These are phyloP conservation scores for Leccinum broughii DNA, from an alignment of 768 basidiomycete genomes.

Conservation along the genomic window DNA sequence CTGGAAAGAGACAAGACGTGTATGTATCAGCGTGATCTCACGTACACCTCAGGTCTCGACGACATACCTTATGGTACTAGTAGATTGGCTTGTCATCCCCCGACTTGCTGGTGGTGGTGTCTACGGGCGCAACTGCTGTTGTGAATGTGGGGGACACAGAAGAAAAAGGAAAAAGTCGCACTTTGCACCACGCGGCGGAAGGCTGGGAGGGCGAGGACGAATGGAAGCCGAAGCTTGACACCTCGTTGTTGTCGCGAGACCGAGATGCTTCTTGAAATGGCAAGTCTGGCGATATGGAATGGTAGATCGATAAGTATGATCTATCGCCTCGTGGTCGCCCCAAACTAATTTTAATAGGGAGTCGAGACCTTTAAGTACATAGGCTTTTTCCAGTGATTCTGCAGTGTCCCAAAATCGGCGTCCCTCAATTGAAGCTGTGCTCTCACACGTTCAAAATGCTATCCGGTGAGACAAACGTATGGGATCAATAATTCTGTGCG, in stretches of 20 bases:
- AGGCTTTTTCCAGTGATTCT: neutral
- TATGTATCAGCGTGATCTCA: slow-evolving; percentile 7
- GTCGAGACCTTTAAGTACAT: neutral
- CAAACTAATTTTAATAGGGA: slow-evolving; percentile 2
- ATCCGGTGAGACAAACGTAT: too few species aligned
- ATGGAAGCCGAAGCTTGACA: slow-evolving; percentile 12
- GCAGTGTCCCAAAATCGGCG: too few species aligned
- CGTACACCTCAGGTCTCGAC: neutral
- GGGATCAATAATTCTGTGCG: too few species aligned
- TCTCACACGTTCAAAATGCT: too few species aligned
- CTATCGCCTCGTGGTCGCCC: slow-evolving; percentile 9
- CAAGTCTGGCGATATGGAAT: slow-evolving; percentile 14
- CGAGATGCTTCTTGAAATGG: slow-evolving; percentile 23
- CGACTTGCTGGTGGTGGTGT: neutral
- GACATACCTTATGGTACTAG: neutral
- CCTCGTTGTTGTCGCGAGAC: slow-evolving; percentile 27
- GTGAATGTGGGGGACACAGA: neutral
- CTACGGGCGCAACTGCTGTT: neutral
- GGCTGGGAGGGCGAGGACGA: slow-evolving; percentile 4
- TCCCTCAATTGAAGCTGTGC: too few species aligned
- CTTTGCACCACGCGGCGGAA: slow-evolving; percentile 2
- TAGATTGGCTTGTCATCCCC: slow-evolving; percentile 8
- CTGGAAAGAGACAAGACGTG: neutral
- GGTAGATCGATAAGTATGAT: slow-evolving; percentile 19
- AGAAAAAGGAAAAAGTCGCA: neutral